phyloP scores from a whole-genome alignment of 805 yeast species.

The Pichia ethanolica region DNA sequence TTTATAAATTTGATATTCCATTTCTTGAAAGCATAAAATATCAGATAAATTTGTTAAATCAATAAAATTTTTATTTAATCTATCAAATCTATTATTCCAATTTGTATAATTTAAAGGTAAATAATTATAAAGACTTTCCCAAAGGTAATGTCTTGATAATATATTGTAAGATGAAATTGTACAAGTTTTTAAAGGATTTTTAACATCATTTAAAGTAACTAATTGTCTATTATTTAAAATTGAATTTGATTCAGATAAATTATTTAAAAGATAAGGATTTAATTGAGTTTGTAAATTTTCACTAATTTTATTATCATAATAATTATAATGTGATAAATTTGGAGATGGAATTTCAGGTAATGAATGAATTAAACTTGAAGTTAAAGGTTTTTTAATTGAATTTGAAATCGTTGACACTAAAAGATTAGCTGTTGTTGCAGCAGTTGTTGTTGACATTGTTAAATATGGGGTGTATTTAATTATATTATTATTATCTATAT shows the following conservation, averaged over 20 bases:
- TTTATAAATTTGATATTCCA: constrained; percentile 25
- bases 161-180: constrained; percentile 30
- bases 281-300: too few species aligned
- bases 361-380: too few species aligned
- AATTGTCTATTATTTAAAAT: constrained; percentile 19
- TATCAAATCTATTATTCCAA: constrained; percentile 42
- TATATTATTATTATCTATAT: too few species aligned
- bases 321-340: too few species aligned
- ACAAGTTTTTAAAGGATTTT: constrained; percentile 12
- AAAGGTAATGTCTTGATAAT: constrained; percentile 41
- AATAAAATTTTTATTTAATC: constrained; percentile 33
- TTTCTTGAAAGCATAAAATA: constrained; percentile 45
- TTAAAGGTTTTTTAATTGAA: too few species aligned
- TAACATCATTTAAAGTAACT: constrained; percentile 7
- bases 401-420: too few species aligned
- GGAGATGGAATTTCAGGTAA: too few species aligned
- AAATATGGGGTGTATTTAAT: too few species aligned
- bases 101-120: constrained; percentile 38
- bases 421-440: too few species aligned
- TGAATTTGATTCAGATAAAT: constrained; percentile 4
- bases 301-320: too few species aligned
- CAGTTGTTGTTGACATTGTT: too few species aligned
- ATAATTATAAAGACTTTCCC: constrained; percentile 50
- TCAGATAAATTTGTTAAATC: constrained; percentile 34
- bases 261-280: neutral